Evolutionary conservation across 2,329 filamentous ascomycete species (phyloP), one percentile per base, ranked within the genome.

Genomic region (Exophiala calicioides): DNA sequence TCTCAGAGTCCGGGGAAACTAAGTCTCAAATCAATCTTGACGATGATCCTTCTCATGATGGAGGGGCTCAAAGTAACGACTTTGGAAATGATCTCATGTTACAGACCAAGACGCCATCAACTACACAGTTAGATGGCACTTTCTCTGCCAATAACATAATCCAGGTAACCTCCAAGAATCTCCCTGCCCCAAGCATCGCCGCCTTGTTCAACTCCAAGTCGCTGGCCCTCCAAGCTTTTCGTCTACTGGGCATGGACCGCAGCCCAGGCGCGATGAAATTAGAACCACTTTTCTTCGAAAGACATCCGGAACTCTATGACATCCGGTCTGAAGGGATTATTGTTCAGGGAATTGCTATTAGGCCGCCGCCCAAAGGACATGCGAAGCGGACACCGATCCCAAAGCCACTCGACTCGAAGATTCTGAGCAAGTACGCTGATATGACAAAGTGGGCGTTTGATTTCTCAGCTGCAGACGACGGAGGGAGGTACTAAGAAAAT

Each of bases 241-340:
- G 13, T 19, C 3, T 33, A 4, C 39, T 43, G 10, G 13, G 13
- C 26, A 43, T 43, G 39, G 39, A 43, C 27, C 26, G 19, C 5
- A 29, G 39, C 3, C 15, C 26, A 12, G 16, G 16, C 21, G 3
- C 8, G 3, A 7, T 43, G 16, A 20, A 24, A 9, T 19, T 43
- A 5, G 26, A 43, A 15, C 39, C 39, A 7, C 12, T 19, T 3
- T 43, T 43, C 20, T 43, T 43, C 18, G 39, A 43, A 32, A 6
- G 31, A 43, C 39, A 43, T 20, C 39, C 39, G 8, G 39, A 43
- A 16, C 31, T 43, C 15, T 43, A 43, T n/a, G 16, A 37, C 18
- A 16, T 7, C 18, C 3, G 20, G 3, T 7, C 7, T n/a, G 7
- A 37, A 3, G 5, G 5, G 3, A 3, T 37, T 5, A 21, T 37